Base-by-base conservation (phyloP, 371 early-diverging fungal species). In the Mortierella sp. region DNA sequence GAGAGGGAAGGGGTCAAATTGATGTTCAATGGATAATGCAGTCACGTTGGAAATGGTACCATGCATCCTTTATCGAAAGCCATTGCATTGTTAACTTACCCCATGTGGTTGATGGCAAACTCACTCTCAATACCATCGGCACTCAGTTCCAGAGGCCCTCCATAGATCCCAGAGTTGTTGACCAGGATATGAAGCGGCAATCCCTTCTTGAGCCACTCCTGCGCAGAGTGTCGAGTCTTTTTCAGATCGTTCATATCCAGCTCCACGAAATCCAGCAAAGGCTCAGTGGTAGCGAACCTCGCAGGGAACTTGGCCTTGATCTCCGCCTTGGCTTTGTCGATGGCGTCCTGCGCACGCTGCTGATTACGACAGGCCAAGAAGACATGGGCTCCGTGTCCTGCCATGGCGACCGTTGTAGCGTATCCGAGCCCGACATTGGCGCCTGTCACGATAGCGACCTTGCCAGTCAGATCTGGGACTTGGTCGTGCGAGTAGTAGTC, bases 71-170 rank as follows among this genome's bases (percentile, higher is more conserved):
- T 41, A 37, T 68, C 9, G 1, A 10, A 3, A 16, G 9, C 10
- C 11, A 10, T 2, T 53, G 26, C 24, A 29, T 29, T n/a, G 44
- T 19, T 26, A 13, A 11, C 65, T n/a, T 91, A 92, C 24, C 76
- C 70, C 70, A 96, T 80, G 71, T 96, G 95, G 86, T 97, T 96
- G 41, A 90, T 87, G 1, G 88, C 92, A 68, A 92, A 93, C 86
- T 94, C 95, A 64, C 86, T 73, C 85, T 96, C 95, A 34, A 92
- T 82, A 22, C 93, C 94, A 77, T 96, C 95, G 43, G 80, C 79
- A 9, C 94, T 92, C 26, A 87, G 71, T 0, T 80, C 84, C 29
- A 88, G 90, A 0, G 95, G 94, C n/a, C 86, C 80, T 16, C 79
- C 77, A 94, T 94, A 93, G 39, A 95, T 87, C 31, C 95, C 95